phyloP scores from a whole-genome alignment of 306 rosid genomes.

The Senna tora region DNA sequence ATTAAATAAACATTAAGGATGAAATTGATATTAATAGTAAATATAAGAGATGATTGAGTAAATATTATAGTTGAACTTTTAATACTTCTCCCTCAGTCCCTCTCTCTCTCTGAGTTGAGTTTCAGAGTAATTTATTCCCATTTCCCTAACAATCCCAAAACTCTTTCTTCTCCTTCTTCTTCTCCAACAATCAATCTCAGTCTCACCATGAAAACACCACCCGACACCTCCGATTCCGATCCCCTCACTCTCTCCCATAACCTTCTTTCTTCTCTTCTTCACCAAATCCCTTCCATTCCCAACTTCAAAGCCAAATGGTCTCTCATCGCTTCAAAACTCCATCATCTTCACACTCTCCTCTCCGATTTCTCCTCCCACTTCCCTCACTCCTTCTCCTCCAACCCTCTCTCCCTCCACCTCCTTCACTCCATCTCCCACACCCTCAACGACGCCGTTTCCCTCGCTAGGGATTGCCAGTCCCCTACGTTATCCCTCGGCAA shows the following conservation, averaged over 20 bases:
- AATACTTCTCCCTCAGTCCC: neutral
- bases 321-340: constrained; percentile 58
- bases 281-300: constrained; percentile 51
- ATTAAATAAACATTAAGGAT: no score
- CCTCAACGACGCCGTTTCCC: constrained; percentile 56
- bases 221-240: constrained; percentile 46
- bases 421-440: constrained; percentile 56
- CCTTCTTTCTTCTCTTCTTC: constrained; percentile 46
- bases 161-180: no score
- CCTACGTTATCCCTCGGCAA: constrained; percentile 55
- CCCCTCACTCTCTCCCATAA: constrained; percentile 36
- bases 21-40: no score
- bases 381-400: constrained; percentile 45
- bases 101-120: neutral
- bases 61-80: no score
- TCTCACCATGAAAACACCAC: constrained; percentile 50
- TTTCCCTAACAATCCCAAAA: no score
- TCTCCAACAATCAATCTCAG: no score
- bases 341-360: constrained; percentile 65
- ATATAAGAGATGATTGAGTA: no score
- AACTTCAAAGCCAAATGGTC: constrained; percentile 83
- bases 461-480: constrained; percentile 54
- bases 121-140: no score
- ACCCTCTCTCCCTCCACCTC: constrained; percentile 72
- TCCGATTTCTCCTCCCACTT: constrained; percentile 62